These are phyloP conservation scores for Trichoderma koningiopsis DNA, from an alignment of 2,329 filamentous ascomycete genomes.

Conservation along the genomic window DNA sequence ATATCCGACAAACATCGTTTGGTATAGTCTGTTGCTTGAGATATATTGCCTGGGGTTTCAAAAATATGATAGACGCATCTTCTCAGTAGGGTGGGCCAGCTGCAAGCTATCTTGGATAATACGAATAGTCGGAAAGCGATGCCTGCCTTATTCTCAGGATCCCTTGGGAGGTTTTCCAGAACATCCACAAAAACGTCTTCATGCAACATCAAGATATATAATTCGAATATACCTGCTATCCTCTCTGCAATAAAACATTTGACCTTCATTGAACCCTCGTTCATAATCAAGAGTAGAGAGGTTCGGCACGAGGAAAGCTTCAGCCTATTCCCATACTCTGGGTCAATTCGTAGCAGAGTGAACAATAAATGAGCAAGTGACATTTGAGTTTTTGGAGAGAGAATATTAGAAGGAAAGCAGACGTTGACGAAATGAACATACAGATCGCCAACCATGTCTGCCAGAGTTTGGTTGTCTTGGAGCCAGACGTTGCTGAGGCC, in stretches of 20 bases:
- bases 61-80: slow-evolving; percentile 93
- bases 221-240: slow-evolving; percentile 74
- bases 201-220: slow-evolving; percentile 81
- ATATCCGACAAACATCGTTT: slow-evolving; percentile 69
- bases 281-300: slow-evolving; percentile 72
- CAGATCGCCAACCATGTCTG: slow-evolving; percentile 69
- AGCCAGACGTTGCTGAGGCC: slow-evolving; percentile 67
- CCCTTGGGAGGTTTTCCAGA: slow-evolving; percentile 73
- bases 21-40: slow-evolving; percentile 68
- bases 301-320: slow-evolving; percentile 64
- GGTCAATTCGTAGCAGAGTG: slow-evolving; percentile 65
- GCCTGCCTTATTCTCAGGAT: slow-evolving; percentile 73
- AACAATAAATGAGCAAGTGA: slow-evolving; percentile 70
- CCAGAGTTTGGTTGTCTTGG: slow-evolving; percentile 59
- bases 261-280: slow-evolving; percentile 65
- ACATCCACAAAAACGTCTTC: slow-evolving; percentile 84
- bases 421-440: slow-evolving; percentile 76
- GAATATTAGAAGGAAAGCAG: slow-evolving; percentile 66
- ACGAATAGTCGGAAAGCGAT: slow-evolving; percentile 82
- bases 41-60: slow-evolving; percentile 78
- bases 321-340: slow-evolving; percentile 65
- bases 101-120: slow-evolving; percentile 73
- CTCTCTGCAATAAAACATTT: slow-evolving; percentile 74
- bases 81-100: slow-evolving; percentile 83
- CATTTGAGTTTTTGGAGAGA: slow-evolving; percentile 70